These are phyloP conservation scores for Pseudocercospora macadamiae DNA, from an alignment of 2,329 filamentous ascomycete genomes.

Conservation along the genomic window DNA sequence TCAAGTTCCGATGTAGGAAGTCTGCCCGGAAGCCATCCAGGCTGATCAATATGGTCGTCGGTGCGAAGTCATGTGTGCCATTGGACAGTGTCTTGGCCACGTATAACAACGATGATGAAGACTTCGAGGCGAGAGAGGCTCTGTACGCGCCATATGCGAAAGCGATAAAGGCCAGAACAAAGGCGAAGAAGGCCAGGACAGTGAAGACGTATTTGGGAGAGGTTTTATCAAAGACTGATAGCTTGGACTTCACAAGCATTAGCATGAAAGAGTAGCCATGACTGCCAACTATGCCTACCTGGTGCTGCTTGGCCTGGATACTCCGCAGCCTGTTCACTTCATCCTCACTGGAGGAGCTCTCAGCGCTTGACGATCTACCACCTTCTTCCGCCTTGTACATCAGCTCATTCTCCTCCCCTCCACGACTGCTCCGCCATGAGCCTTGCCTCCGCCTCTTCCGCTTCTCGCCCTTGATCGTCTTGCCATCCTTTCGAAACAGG, in stretches of 20 bases:
- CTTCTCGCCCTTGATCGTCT: slow-evolving; percentile 11
- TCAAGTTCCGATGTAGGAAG: slow-evolving; percentile 81
- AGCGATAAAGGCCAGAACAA: slow-evolving; percentile 57
- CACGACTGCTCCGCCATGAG: slow-evolving; percentile 54
- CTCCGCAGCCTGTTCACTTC: slow-evolving; percentile 57
- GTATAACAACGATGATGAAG: slow-evolving; percentile 15
- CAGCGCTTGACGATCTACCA: slow-evolving; percentile 39
- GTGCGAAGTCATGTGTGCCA: slow-evolving; percentile 84
- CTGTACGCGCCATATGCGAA: slow-evolving; percentile 61
- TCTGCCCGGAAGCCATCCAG: slow-evolving; percentile 96
- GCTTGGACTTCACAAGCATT: slow-evolving; percentile 43
- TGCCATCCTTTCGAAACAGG: slow-evolving; percentile 34
- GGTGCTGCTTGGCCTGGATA: slow-evolving; percentile 46
- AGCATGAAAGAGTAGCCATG: slow-evolving; percentile 26
- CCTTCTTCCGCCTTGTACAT: slow-evolving; percentile 94
- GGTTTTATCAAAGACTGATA: slow-evolving; percentile 43
- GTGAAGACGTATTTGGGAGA: slow-evolving; percentile 49
- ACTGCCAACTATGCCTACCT: slow-evolving; percentile 29
- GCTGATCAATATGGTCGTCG: slow-evolving; percentile 91
- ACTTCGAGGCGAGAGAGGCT: slow-evolving; percentile 35
- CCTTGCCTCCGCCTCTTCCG: slow-evolving; percentile 32
- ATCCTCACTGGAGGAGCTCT: slow-evolving; percentile 42
- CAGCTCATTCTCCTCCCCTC: slow-evolving; percentile 69
- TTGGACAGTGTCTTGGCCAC: slow-evolving; percentile 59
- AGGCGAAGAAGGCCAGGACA: slow-evolving; percentile 56